Evolutionary conservation across 345 rosid species (phyloP), one percentile per base, ranked within the genome.

Genomic region (Physaria fendleri): DNA sequence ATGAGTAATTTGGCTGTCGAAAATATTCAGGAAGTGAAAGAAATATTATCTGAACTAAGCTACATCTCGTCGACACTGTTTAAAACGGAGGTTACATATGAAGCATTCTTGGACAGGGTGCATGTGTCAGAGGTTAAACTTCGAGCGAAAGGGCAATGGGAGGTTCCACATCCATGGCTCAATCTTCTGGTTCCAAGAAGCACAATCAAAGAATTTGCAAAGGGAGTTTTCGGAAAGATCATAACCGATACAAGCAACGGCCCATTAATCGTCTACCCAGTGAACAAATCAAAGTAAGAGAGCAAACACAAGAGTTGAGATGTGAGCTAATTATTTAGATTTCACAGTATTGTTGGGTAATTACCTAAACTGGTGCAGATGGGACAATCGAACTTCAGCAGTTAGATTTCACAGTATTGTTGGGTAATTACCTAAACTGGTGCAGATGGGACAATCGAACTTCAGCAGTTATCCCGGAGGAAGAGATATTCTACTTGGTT

Each of bases 81-180:
- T 64, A 28, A 73, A 56, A 60, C 95, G 46, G 97, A 88, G 69
- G 95, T 84, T 62, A 52, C 89, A 42, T 92, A 86, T 56, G 42
- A 80, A 44, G 85, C 83, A 37, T 92, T 92, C 83, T 71, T 92
- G 71, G 97, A 92, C 69, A 82, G 98, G 65, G 98, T 92, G 57
- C 95, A 88, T 51, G 77, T 76, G 30, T 88, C 97, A 0, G 98
- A 92, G 83, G 66, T 84, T 39, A 86, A 86, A 57, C 77, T 92
- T 16, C 61, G 88, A 65, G 76, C 93, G 11, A 86, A 84, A 71
- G 98, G 98, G 55, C 77, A 88, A 48, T 92, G 95, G 98, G 96
- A 88, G 71, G 88, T 92, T 59, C 98, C 98, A 4, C 96, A 92
- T 66, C 98, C 96, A 62, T 92, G 98, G 98, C 88, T 92, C 47